A percentile compares a stretch with the other conserved stretches of the same genome.
These are phyloP conservation scores for Gymnopus androsaceus DNA, from an alignment of 1,284 basidiomycete species.

Conservation along the genomic window DNA sequence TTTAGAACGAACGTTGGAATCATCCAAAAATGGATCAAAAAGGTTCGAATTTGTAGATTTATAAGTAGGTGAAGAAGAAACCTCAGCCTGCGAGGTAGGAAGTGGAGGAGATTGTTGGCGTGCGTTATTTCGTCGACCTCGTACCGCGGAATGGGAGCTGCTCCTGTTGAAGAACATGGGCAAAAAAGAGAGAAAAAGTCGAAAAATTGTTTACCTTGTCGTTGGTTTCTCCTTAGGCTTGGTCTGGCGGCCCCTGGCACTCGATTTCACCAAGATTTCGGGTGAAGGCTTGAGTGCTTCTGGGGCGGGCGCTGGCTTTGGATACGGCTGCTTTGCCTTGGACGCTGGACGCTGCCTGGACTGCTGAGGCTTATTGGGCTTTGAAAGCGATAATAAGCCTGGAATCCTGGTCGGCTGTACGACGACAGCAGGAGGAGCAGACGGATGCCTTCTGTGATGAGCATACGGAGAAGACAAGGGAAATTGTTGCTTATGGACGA, in stretches of 20 bases:
- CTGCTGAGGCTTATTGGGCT: constrained; percentile 45
- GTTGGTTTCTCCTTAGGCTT: constrained; percentile 30
- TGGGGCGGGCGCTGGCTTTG: constrained; percentile 25
- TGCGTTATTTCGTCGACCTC: constrained; percentile 47
- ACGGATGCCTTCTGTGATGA: constrained; percentile 61
- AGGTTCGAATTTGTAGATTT: constrained; percentile 40
- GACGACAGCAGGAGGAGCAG: constrained; percentile 63
- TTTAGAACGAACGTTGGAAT: constrained; percentile 30
- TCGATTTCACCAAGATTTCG: constrained; percentile 12
- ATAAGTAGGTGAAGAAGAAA: constrained; percentile 32
- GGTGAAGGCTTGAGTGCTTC: constrained; percentile 12
- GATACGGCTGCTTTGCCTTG: constrained; percentile 25
- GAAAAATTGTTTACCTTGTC: constrained; percentile 25
- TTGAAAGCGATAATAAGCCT: constrained; percentile 68
- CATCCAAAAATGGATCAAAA: constrained; percentile 60
- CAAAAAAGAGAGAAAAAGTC: constrained; percentile 6
- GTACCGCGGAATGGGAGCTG: constrained; percentile 45
- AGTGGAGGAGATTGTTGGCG: constrained; percentile 63
- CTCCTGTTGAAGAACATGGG: constrained; percentile 36
- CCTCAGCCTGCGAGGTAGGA: constrained; percentile 66
- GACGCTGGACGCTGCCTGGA: constrained; percentile 32
- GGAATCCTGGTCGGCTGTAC: constrained; percentile 72
- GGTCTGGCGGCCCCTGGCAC: constrained; percentile 14
- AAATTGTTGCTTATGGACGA: constrained; percentile 57
- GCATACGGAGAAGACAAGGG: constrained; percentile 30